Conservation (phyloP, 2,329 filamentous ascomycete genomes). For the Aureobasidium sp. region DNA sequence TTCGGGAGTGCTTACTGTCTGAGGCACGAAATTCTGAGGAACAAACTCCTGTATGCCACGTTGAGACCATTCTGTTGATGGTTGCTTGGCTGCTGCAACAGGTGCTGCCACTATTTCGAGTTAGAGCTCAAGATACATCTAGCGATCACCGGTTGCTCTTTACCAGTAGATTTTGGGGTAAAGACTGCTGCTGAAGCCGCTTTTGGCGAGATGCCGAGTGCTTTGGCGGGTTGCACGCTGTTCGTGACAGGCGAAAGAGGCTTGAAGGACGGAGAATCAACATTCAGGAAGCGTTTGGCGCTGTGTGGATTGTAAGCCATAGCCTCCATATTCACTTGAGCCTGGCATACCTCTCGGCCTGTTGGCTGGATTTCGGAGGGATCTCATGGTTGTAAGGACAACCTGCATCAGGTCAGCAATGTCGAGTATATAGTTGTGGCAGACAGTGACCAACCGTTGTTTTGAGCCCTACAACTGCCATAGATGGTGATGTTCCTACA, state of each 20-base stretch:
- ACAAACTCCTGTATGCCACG: constrained; percentile 48
- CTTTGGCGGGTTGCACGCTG: constrained; percentile 50
- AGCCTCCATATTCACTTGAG: neutral
- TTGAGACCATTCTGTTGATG: constrained; percentile 42
- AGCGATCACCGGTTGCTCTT: neutral
- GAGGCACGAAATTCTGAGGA: constrained; percentile 49
- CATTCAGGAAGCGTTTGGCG: constrained; percentile 54
- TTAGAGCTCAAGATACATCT: constrained; percentile 9
- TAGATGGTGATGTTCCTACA: constrained; percentile 93
- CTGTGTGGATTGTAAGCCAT: neutral
- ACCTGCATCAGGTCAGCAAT: constrained; percentile 33
- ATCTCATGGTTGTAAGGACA: constrained; percentile 87
- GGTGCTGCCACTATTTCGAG: constrained; percentile 36
- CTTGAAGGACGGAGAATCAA: constrained; percentile 93
- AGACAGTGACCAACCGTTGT: constrained; percentile 51
- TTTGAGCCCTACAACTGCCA: constrained; percentile 85
- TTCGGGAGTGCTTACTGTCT: constrained; percentile 22
- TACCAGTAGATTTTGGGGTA: constrained; percentile 54
- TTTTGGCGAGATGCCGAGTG: constrained; percentile 77
- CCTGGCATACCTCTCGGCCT: constrained; percentile 48
- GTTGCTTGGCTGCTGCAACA: constrained; percentile 39
- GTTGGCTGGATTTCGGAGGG: constrained; percentile 48
- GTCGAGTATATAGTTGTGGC: neutral
- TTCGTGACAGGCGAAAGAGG: constrained; percentile 51
- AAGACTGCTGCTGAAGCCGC: constrained; percentile 84